phyloP scores from a whole-genome alignment of 2,329 filamentous ascomycete genomes.

The Falciphora oryzae region DNA sequence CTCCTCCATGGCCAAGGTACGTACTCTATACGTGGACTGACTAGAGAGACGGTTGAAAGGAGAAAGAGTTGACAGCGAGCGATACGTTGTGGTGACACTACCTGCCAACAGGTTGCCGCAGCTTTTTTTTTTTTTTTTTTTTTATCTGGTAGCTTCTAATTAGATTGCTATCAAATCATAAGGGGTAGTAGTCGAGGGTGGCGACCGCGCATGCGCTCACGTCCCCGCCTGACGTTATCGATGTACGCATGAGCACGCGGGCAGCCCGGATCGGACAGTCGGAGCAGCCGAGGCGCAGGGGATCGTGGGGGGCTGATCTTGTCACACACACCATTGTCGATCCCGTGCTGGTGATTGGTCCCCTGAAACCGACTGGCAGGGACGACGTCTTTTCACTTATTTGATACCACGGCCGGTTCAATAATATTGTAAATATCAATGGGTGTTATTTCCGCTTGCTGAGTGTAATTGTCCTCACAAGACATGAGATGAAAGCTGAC shows the following conservation, averaged over 20 bases:
- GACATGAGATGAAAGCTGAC: too few relatives aligned
- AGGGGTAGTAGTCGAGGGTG: not conserved
- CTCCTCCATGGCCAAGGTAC: slow-evolving; percentile 31
- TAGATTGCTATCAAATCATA: too few relatives aligned
- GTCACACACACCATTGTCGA: not conserved
- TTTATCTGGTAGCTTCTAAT: not conserved
- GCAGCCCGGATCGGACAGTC: not conserved
- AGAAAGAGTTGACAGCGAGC: too few relatives aligned
- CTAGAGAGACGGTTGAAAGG: too few relatives aligned
- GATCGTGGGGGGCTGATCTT: not conserved
- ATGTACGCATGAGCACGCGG: not conserved
- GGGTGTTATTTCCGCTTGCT: not conserved
- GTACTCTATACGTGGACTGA: too few relatives aligned
- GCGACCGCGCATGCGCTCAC: not conserved
- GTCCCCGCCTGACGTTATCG: not conserved
- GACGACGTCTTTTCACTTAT: not conserved
- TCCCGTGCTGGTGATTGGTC: not conserved
- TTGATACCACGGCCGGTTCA: too few relatives aligned
- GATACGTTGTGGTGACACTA: not conserved
- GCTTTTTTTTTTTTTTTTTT: not conserved
- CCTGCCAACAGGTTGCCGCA: not conserved
- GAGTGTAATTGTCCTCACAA: not conserved
- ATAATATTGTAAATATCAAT: not conserved
- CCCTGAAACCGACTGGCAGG: not conserved
- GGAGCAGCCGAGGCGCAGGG: not conserved